Evolutionary conservation across 2,329 filamentous ascomycete species (phyloP).

Genomic region (Fusarium sp.): DNA sequence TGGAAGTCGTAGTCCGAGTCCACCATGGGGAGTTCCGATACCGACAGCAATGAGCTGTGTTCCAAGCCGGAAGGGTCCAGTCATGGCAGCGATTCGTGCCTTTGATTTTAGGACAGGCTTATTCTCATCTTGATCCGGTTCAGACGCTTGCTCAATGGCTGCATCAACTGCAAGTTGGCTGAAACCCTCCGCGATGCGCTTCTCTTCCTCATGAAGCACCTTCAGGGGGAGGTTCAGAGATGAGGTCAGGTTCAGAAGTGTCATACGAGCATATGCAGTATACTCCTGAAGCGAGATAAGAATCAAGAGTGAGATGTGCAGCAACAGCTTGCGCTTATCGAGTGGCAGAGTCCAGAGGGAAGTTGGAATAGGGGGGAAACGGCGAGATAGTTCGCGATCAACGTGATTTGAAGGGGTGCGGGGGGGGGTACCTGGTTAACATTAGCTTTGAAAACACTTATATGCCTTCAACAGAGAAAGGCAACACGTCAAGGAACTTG

Average conservation of each 20-base stretch:
- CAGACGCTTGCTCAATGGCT: slow-evolving; percentile 42
- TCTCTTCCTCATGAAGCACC: slow-evolving; percentile 75
- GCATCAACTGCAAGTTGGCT: slow-evolving; percentile 73
- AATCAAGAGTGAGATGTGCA: slow-evolving; percentile 77
- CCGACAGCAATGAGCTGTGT: slow-evolving; percentile 80
- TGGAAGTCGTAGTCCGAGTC: slow-evolving; percentile 76
- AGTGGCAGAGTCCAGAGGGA: slow-evolving; percentile 66
- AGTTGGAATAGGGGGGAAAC: slow-evolving; percentile 69
- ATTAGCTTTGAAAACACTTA: slow-evolving; percentile 9
- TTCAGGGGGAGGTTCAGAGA: slow-evolving; percentile 74
- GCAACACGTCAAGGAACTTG: background rate
- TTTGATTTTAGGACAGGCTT: slow-evolving; percentile 75
- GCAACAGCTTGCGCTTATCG: slow-evolving; percentile 71
- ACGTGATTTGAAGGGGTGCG: slow-evolving; percentile 53
- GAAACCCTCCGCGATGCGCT: slow-evolving; percentile 77
- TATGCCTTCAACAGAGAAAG: background rate
- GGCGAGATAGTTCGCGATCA: slow-evolving; percentile 57
- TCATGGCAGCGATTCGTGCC: slow-evolving; percentile 59
- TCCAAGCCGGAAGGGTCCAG: slow-evolving; percentile 71
- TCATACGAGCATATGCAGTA: slow-evolving; percentile 74
- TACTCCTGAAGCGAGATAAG: slow-evolving; percentile 82
- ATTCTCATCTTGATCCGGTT: slow-evolving; percentile 64
- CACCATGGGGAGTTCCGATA: slow-evolving; percentile 81
- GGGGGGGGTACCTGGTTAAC: slow-evolving; percentile 48
- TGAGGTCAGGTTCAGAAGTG: slow-evolving; percentile 75